Percentiles rank a stretch among this genome's conserved stretches.
phyloP scores from a whole-genome alignment of 2,329 filamentous ascomycete genomes.

The Helminthosporium solani region DNA sequence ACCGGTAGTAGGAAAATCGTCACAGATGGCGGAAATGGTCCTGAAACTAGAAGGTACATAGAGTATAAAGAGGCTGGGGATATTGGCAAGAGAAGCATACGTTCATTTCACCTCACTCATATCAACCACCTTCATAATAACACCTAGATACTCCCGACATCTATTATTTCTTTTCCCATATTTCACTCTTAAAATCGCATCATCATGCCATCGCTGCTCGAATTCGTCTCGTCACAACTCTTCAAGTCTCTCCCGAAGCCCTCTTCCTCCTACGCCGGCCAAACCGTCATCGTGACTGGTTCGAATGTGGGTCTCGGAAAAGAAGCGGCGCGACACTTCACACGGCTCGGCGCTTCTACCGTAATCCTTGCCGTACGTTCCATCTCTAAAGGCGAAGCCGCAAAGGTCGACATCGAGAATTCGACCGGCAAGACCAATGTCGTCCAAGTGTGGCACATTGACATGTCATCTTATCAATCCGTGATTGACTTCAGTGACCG shows the following conservation, averaged over 20 bases:
- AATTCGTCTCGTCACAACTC: conserved; percentile 31
- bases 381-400: conserved; percentile 46
- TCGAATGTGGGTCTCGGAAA: conserved; percentile 50
- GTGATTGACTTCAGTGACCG: conserved; percentile 37
- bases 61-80: no score
- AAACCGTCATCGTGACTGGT: conserved; percentile 50
- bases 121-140: no score
- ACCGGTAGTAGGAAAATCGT: no score
- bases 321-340: conserved; percentile 47
- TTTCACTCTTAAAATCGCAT: neutral
- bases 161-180: no score
- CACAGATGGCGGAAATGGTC: no score
- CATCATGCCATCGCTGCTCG: conserved; percentile 4
- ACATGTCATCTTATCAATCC: conserved; percentile 44
- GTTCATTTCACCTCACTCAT: no score
- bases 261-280: conserved; percentile 24
- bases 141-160: no score
- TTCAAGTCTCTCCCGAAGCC: conserved; percentile 37
- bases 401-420: conserved; percentile 43
- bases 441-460: conserved; percentile 49
- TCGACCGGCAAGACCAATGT: conserved; percentile 29
- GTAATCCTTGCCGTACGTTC: conserved; percentile 50
- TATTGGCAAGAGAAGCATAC: no score
- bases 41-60: no score
- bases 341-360: conserved; percentile 40